Evolutionary conservation across 805 yeast species (phyloP).

Genomic region (Limtongozyma cylindracea): DNA sequence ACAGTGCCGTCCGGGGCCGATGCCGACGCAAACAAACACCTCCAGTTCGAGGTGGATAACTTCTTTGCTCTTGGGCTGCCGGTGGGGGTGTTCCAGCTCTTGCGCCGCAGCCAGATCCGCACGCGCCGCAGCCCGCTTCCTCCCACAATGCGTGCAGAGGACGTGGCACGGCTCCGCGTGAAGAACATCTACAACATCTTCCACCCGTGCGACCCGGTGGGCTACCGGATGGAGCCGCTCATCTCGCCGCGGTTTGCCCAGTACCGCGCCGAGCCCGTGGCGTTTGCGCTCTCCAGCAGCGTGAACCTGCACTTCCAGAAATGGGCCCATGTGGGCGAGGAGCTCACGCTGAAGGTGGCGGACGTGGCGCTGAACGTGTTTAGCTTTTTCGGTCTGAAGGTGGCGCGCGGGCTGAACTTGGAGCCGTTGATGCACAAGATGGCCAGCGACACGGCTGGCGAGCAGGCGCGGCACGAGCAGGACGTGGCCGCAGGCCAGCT

Average conservation of each 20-base stretch:
- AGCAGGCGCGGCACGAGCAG: slow-evolving; percentile 2
- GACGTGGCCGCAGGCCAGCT: too few relatives aligned
- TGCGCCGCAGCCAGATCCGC: slow-evolving; percentile 35
- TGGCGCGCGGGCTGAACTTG: slow-evolving; percentile 1
- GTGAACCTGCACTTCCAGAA: slow-evolving; percentile 20
- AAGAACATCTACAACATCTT: slow-evolving; percentile 55
- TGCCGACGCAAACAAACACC: slow-evolving; percentile 7
- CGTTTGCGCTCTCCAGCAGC: slow-evolving; percentile 20
- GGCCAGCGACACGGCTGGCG: not conserved
- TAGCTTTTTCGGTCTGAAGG: not conserved
- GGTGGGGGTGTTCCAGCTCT: slow-evolving; percentile 59
- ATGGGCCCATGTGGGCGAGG: too few relatives aligned
- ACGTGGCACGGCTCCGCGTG: slow-evolving; percentile 24
- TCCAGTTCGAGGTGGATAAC: slow-evolving; percentile 51
- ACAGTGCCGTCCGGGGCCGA: slow-evolving; percentile 7
- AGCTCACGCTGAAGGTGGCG: slow-evolving; percentile 12
- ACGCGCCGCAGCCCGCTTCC: too few relatives aligned
- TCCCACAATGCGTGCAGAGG: too few relatives aligned
- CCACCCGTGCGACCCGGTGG: slow-evolving; percentile 83
- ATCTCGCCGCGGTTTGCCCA: slow-evolving; percentile 21
- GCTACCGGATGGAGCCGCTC: slow-evolving; percentile 75
- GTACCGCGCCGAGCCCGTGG: slow-evolving; percentile 28
- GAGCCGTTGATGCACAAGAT: slow-evolving; percentile 2
- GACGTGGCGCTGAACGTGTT: slow-evolving; percentile 15
- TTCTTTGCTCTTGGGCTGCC: slow-evolving; percentile 80